phyloP scores from a whole-genome alignment of 2,329 filamentous ascomycete species.

The Stagonosporopsis rhizophila region DNA sequence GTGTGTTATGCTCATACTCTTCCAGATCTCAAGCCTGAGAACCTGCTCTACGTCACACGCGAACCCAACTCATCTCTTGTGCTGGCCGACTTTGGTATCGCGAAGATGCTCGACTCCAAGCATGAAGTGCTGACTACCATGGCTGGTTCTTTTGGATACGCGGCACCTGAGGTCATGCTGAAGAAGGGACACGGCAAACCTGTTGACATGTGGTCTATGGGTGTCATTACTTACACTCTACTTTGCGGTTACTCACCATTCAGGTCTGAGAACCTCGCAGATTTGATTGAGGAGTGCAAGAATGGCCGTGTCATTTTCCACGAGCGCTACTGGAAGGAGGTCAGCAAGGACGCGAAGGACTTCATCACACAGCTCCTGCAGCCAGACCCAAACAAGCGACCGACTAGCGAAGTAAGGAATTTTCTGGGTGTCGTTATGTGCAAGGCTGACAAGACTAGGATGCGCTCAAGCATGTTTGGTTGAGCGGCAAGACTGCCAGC shows the following conservation, averaged over 20 bases:
- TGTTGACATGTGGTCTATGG: slow-evolving; percentile 99
- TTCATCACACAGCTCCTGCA: slow-evolving; percentile 87
- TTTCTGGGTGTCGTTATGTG: background rate
- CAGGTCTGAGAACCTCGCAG: slow-evolving; percentile 89
- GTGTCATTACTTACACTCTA: slow-evolving; percentile 97
- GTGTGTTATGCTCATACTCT: slow-evolving; percentile 27
- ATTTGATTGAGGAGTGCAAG: slow-evolving; percentile 93
- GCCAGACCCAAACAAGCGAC: slow-evolving; percentile 76
- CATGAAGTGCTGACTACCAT: slow-evolving; percentile 95
- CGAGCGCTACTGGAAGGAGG: slow-evolving; percentile 97
- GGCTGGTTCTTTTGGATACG: slow-evolving; percentile 98
- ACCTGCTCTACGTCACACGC: slow-evolving; percentile 88
- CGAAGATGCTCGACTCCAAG: slow-evolving; percentile 92
- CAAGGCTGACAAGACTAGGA: slow-evolving; percentile 57
- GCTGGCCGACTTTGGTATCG: slow-evolving; percentile 96
- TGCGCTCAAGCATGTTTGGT: slow-evolving; percentile 84
- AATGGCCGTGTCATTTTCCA: slow-evolving; percentile 88
- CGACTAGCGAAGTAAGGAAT: slow-evolving; percentile 71
- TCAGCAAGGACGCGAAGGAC: slow-evolving; percentile 92
- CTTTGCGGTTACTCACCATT: slow-evolving; percentile 98
- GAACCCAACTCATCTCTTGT: slow-evolving; percentile 83
- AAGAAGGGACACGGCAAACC: slow-evolving; percentile 97
- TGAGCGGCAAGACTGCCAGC: slow-evolving; percentile 87
- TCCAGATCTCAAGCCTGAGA: slow-evolving; percentile 95
- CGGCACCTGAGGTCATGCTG: slow-evolving; percentile 96